Base-by-base conservation (phyloP, 352 stramenopile genomes). In the Phytophthora niederhauseri region DNA sequence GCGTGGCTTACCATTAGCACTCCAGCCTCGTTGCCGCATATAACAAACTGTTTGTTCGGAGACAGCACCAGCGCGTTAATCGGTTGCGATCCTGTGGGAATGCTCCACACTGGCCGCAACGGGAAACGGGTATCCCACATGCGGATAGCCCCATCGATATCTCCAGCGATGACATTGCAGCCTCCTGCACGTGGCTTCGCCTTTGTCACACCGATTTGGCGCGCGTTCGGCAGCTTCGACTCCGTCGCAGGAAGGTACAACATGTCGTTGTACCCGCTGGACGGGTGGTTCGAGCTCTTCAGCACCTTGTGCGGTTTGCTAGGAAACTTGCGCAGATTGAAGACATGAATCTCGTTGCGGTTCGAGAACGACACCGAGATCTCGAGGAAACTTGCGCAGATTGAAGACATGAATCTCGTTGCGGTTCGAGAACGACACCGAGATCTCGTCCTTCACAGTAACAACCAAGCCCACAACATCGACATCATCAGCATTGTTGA, bases 401-500 rank as follows among this genome's bases (percentile, higher is more conserved):
- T 93, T 85, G 57, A 89, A 94, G 15, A 94, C 31, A 59, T 86
- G 70, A 48, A 94, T 91, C 49, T 93, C 84, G 57, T 93, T 94
- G 19, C 77, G 72, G 45, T 91, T 89, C 12, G 81, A 77, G 57
- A 91, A 93, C 17, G 74, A 91, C 58, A 80, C 90, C 15, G 83
- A 85, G 30, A 94, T 90, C 50, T 92, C 85, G 43, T 94, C 81
- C 84, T 94, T 48, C 41, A 20, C 15, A 19, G 3, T 6, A 41
- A 14, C 11, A 41, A 41, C 4, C 12, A n/a, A 43, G 3, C 9
- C 31, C 31, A 38, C 31, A 15, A 14, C 34, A 43, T 14, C 11
- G 11, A 43, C 34, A 43, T 5, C 34, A 43, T 43, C 15, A 43
- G 12, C 12, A 43, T 43, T 7, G 6, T 17, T n/a, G 2, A 17